Base-by-base conservation (phyloP, 306 rosid species). In the Pterocarpus santalinus region DNA sequence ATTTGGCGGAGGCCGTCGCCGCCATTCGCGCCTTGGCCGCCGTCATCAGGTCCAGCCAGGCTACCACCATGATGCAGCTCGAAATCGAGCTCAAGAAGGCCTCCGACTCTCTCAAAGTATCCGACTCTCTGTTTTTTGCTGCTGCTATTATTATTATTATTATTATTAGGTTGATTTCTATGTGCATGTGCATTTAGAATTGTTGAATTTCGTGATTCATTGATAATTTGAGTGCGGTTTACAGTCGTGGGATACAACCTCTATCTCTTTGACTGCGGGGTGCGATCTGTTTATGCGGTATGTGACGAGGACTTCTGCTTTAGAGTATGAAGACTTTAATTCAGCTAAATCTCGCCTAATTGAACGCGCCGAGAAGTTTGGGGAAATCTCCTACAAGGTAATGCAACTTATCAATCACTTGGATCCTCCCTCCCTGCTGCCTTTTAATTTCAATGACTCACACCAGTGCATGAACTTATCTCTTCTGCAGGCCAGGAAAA, bases 251-350 rank as follows among this genome's bases (percentile, higher is more conserved):
- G 98, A 94, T 82, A 78, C 90, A 0, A 92, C 98, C 43, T 92
- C 96, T 39, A 94, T 94, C 82, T 94, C 98, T 49, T 88, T 94
- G 89, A 94, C 97, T 17, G 97, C 96, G 6, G 98, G 97, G 67
- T 92, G 98, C 44, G 98, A 94, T 88, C 80, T 94, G 81, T 94
- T 94, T 69, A 85, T 89, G 91, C 92, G 97, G 34, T 94, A 90
- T 80, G 98, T 94, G 14, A 92, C 98, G 51, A 86, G 96, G 79
- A 94, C 98, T 64, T 86, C 98, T 7, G 98, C 98, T 51, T 86
- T 94, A 72, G 97, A 92, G 77, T 94, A 89, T 13, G 98, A 94
- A 89, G 93, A 89, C 63, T 92, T 94, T 33, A 89, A 89, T 86
- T 90, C 98, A 7, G 98, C 92, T 6, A 94, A 81, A 67, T 90